A percentile compares a stretch with the other conserved stretches of the same genome.
Conservation (phyloP, 495 filamentous ascomycete genomes). For the Penicillium lividum region DNA sequence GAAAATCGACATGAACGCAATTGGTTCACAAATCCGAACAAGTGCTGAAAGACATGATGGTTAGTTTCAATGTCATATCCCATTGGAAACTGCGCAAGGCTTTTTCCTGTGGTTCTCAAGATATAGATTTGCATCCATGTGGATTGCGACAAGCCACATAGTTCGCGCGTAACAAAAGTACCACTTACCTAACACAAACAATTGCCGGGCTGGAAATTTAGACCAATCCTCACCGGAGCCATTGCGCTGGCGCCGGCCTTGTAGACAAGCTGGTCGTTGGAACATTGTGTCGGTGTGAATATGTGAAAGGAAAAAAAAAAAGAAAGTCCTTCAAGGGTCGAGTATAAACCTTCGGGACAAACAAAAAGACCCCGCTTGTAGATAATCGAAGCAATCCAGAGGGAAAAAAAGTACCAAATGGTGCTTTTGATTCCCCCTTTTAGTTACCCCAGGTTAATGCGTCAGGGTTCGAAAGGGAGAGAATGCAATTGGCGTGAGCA, state of each 20-base stretch:
- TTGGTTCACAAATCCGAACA: slow-evolving; percentile 95
- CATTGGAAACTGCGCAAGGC: not conserved
- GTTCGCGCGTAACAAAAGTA: slow-evolving; percentile 31
- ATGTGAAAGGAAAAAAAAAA: slow-evolving; percentile 7
- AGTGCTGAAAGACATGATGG: slow-evolving; percentile 61
- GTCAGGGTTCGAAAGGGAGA: slow-evolving; percentile 23
- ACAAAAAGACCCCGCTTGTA: slow-evolving; percentile 21
- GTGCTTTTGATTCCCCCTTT: slow-evolving; percentile 28
- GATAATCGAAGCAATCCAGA: slow-evolving; percentile 10
- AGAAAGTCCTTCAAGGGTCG: not conserved
- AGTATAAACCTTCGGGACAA: not conserved
- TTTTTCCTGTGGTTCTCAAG: not conserved
- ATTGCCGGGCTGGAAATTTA: slow-evolving; percentile 58
- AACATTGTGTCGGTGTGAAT: slow-evolving; percentile 35
- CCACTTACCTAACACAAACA: slow-evolving; percentile 69
- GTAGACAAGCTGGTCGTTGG: slow-evolving; percentile 39
- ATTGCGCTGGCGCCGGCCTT: slow-evolving; percentile 36
- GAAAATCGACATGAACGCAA: slow-evolving; percentile 99
- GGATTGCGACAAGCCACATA: slow-evolving; percentile 16
- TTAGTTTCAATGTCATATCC: not conserved
- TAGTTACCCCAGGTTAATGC: slow-evolving; percentile 31
- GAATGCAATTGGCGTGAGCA: slow-evolving; percentile 26
- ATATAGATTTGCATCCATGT: not conserved
- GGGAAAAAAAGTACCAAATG: slow-evolving; percentile 24
- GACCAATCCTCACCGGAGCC: slow-evolving; percentile 35